Conservation (phyloP, 1,139 yeast species). For the Zygoascus hellenicus region DNA sequence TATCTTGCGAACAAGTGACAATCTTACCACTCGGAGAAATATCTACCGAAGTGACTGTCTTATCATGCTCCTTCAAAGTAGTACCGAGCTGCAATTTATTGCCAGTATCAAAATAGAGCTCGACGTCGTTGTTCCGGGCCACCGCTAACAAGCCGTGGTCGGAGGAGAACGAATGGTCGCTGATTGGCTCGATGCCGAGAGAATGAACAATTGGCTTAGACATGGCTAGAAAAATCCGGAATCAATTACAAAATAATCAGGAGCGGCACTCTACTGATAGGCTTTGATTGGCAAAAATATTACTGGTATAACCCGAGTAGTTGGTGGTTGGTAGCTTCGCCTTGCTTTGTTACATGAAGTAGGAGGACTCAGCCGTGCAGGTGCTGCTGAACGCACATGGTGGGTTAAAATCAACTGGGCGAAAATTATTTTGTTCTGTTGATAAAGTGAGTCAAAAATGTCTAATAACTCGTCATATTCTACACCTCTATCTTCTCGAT, state of each 20-base stretch:
- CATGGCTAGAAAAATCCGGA: constrained; percentile 8
- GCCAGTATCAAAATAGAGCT: constrained; percentile 57
- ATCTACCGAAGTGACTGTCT: constrained; percentile 91
- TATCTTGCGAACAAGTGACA: constrained; percentile 95
- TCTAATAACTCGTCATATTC: constrained; percentile 45
- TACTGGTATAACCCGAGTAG: no score
- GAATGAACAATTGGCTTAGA: constrained; percentile 32
- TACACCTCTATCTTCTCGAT: constrained; percentile 92
- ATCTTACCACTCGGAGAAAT: constrained; percentile 84
- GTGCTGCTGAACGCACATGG: no score
- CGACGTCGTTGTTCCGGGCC: constrained; percentile 71
- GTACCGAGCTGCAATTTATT: constrained; percentile 47
- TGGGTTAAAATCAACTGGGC: no score
- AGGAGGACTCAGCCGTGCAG: no score
- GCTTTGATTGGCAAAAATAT: background rate
- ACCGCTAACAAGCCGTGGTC: constrained; percentile 69
- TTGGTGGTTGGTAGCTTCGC: no score
- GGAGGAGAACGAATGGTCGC: constrained; percentile 81
- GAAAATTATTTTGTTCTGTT: no score
- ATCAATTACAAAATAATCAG: constrained; percentile 17
- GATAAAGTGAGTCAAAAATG: constrained; percentile 13
- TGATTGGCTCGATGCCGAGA: constrained; percentile 79
- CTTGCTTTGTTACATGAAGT: no score
- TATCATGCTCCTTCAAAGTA: constrained; percentile 78
- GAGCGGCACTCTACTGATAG: constrained; percentile 30